Base-by-base conservation (phyloP, 1,284 basidiomycete genomes). In the Ceratobasidium sp. region DNA sequence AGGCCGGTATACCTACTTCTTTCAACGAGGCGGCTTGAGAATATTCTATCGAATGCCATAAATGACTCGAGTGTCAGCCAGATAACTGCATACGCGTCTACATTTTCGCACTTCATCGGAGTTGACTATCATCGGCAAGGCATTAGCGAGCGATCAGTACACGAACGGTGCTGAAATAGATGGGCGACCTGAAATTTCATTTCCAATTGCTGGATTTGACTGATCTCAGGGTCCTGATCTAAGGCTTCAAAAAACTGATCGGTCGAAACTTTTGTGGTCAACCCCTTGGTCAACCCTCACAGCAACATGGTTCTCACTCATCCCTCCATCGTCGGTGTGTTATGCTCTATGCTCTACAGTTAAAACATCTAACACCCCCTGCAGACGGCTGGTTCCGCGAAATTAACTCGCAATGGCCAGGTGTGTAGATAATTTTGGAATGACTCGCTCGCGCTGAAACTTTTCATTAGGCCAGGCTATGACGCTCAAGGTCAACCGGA, bases 361-460 rank as follows among this genome's bases (percentile, higher is more conserved):
- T 49, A 39, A 42, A 9, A 44, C 20, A n/a, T 15, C 23, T 72
- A 58, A 81, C 79, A 76, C 77, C 81, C 79, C 82, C 84, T 77
- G 78, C 82, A 95, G 97, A 98, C 89, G 97, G 97, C 86, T 99
- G 97, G 97, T 99, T 98, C 89, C 91, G 94, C 82, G 97, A 99
- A 89, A 94, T 97, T 85, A 97, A 95, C 79, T 91, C 94, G 53
- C 97, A 99, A 88, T 99, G 97, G 97, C 97, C 96, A 55, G 97
- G 89, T 86, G 83, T 85, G 86, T 86, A 80, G 26, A 9, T n/a
- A 20, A 64, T 40, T 44, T 40, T 51, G 39, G 20, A 9, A 1
- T 64, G 55, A 51, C 26, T 44, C 60, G 56, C 76, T 79, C 81
- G 80, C 80, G 79, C 78, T 82, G 68, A 68, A 63, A 71, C 49